Evolutionary conservation across 139 green algal species (phyloP), one percentile per base, ranked within the genome.

Genomic region (Astrephomene gubernaculifera): DNA sequence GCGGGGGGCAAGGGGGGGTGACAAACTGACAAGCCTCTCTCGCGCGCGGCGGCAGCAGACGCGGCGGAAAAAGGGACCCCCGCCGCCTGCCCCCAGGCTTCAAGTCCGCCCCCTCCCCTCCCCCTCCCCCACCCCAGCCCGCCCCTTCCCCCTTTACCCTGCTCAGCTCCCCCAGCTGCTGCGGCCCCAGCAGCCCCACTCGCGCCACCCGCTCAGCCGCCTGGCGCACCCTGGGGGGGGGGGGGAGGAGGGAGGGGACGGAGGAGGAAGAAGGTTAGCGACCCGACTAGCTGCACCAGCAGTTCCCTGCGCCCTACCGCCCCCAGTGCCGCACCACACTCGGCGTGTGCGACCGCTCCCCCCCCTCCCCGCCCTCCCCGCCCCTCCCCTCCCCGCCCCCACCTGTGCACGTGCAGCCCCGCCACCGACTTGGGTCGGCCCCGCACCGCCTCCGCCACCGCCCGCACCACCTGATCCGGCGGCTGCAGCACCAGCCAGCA

Each of bases 401-500:
- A 75, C 68, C 68, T 45, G 21, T 39, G 68, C 27, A 38, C 24
- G 35, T 75, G 68, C 38, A 57, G 53, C 21, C 68, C 9, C 38
- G 53, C 38, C 68, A 75, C 68, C 38, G 36, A 21, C 38, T 31
- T 22, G 38, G 27, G 27, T 7, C 68, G 68, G 25, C 25, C 68
- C 38, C 7, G 38, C 41, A 75, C 68, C 27, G 68, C 68, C 21
- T 31, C 38, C 38, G 68, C 68, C 68, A 75, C 68, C 36, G 68
- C 68, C 38, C 68, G 38, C 38, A 38, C 33, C 38, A 75, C 68
- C 68, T 27, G 38, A 31, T 31, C 68, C 38, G 39, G 38, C 25
- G 68, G 68, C 68, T 75, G 68, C 8, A 75, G 68, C 68, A 53
- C 38, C 68, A 75, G 38, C 68, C 68, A 75, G 29, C 22, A 19